phyloP scores from a whole-genome alignment of 2,329 filamentous ascomycete genomes.

The Diaporthe vexans region DNA sequence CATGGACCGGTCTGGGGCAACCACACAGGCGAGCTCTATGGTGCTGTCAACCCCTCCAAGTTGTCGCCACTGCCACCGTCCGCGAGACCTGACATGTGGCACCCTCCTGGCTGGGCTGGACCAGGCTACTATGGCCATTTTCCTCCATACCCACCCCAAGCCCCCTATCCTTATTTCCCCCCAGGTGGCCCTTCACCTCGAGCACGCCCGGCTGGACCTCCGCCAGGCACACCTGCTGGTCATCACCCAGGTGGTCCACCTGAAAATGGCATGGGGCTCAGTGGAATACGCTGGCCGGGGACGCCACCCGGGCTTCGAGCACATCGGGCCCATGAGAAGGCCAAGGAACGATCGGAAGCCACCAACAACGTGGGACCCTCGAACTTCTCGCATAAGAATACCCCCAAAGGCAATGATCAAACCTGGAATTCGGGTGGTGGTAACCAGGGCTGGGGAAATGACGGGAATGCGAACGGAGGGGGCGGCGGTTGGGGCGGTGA shows the following conservation, averaged over 20 bases:
- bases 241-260: conserved; percentile 7
- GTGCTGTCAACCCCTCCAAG: conserved; percentile 28
- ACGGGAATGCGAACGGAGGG: conserved; percentile 18
- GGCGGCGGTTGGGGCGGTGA: background rate
- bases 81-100: background rate
- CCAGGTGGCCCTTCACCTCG: conserved; percentile 5
- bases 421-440: conserved; percentile 3
- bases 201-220: conserved; percentile 11
- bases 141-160: background rate
- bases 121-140: background rate
- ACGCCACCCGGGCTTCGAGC: conserved; percentile 22
- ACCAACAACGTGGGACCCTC: conserved; percentile 36
- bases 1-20: conserved; percentile 70
- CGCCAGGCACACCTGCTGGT: conserved; percentile 1
- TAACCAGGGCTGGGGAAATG: conserved; percentile 16
- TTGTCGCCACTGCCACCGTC: conserved; percentile 25
- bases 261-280: conserved; percentile 28
- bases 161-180: background rate
- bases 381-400: background rate
- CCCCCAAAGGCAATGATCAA: background rate
- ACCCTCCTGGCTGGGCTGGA: conserved; percentile 10
- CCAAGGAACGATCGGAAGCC: conserved; percentile 14
- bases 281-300: conserved; percentile 10
- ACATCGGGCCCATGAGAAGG: background rate
- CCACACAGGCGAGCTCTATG: conserved; percentile 61